phyloP scores from a whole-genome alignment of 2,329 filamentous ascomycete species.

The Penicillium digitatum region DNA sequence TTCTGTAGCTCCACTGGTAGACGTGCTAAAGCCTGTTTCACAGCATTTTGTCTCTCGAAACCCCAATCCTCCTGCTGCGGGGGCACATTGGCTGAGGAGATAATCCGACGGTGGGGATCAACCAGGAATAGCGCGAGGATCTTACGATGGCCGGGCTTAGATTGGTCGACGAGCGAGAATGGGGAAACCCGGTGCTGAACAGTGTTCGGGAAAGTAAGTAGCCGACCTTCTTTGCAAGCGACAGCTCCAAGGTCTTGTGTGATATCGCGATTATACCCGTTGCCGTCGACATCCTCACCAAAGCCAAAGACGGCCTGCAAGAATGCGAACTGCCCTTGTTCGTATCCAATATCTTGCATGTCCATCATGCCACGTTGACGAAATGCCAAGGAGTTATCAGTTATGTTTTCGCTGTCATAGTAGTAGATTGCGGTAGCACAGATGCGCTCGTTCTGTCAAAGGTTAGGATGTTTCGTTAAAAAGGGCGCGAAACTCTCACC shows the following conservation, averaged over 20 bases:
- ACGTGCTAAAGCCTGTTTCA: neutral
- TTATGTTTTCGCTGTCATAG: conserved; percentile 60
- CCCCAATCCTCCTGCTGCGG: conserved; percentile 43
- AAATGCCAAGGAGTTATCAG: conserved; percentile 51
- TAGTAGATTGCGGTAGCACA: conserved; percentile 63
- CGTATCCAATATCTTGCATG: conserved; percentile 19
- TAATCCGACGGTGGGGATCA: conserved; percentile 51
- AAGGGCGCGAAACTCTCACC: neutral
- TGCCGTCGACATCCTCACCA: conserved; percentile 17
- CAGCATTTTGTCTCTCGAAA: neutral
- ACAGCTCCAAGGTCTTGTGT: conserved; percentile 20
- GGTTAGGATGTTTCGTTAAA: conserved; percentile 46
- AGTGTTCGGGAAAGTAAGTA: conserved; percentile 23
- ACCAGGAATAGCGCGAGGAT: conserved; percentile 59
- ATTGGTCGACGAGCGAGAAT: conserved; percentile 50
- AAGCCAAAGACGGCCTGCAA: conserved; percentile 15
- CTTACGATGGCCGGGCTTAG: conserved; percentile 53
- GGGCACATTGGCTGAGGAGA: conserved; percentile 51
- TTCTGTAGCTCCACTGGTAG: conserved; percentile 20
- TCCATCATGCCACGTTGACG: conserved; percentile 36
- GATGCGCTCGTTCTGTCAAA: conserved; percentile 58
- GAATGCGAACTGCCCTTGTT: conserved; percentile 9
- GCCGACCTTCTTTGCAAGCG: conserved; percentile 8
- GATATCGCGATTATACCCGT: neutral
- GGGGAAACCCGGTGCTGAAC: conserved; percentile 52